A percentile compares a stretch with the other conserved stretches of the same genome.
phyloP scores from a whole-genome alignment of 331 rosid species.

The Erythrophleum ivorense region DNA sequence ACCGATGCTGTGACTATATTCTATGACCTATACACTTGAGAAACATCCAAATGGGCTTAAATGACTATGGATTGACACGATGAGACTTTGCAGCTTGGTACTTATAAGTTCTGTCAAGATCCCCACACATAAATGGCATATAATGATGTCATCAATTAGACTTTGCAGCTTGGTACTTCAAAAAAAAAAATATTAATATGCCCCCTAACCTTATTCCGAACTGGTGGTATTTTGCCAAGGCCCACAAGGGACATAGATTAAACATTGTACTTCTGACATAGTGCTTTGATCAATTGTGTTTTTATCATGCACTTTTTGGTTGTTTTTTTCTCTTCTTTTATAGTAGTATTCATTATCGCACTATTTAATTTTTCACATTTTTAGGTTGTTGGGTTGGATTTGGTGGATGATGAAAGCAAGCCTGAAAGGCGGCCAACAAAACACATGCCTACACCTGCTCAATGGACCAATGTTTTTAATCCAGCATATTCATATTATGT shows the following conservation, averaged over 20 bases:
- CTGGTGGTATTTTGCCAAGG: neutral
- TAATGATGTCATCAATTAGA: neutral
- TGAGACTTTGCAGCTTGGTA: neutral
- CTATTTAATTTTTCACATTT: constrained; percentile 22
- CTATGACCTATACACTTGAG: neutral
- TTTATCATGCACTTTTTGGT: neutral
- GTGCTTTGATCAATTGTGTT: neutral
- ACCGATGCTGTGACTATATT: neutral
- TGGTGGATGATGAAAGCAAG: constrained; percentile 81
- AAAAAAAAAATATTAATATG: neutral
- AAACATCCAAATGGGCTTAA: neutral
- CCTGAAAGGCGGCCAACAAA: constrained; percentile 83
- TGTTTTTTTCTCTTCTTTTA: neutral
- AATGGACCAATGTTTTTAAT: constrained; percentile 77
- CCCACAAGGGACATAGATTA: neutral
- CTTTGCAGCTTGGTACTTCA: neutral
- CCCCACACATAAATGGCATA: neutral
- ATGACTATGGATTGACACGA: neutral
- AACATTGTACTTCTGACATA: neutral
- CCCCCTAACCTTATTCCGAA: neutral
- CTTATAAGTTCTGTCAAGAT: no score
- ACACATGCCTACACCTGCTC: constrained; percentile 83
- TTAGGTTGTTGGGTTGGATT: constrained; percentile 79
- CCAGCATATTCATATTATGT: constrained; percentile 79
- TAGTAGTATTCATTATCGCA: neutral